Conservation (phyloP, 2,329 filamentous ascomycete genomes). For the Alternaria conjuncta region DNA sequence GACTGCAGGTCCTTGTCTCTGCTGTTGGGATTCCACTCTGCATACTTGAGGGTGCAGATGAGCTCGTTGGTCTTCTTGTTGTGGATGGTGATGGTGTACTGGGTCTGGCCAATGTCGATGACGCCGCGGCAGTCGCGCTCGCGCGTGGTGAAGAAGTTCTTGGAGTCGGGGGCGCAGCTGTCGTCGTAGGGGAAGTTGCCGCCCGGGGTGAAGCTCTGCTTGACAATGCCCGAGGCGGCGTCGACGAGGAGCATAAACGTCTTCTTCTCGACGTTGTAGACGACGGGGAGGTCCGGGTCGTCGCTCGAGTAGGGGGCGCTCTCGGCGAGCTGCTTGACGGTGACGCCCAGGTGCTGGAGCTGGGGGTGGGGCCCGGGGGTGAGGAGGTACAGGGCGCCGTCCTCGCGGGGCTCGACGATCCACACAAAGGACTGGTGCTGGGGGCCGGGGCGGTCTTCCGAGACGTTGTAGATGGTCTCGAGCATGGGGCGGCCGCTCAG, state of each 20-base stretch:
- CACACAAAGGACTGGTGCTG: constrained; percentile 86
- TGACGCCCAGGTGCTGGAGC: constrained; percentile 71
- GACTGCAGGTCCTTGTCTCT: constrained; percentile 85
- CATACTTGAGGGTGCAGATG: constrained; percentile 89
- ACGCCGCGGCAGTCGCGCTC: constrained; percentile 74
- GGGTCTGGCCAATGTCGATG: constrained; percentile 82
- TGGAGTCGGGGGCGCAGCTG: constrained; percentile 71
- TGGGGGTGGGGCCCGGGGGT: constrained; percentile 68
- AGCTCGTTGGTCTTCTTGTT: constrained; percentile 73
- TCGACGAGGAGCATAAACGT: constrained; percentile 89
- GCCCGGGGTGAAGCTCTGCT: constrained; percentile 82
- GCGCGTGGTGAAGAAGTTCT: constrained; percentile 59
- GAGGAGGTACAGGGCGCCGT: constrained; percentile 88
- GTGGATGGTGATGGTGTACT: constrained; percentile 88
- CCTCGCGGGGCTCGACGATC: constrained; percentile 90
- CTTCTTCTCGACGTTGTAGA: constrained; percentile 91
- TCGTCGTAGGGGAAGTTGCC: constrained; percentile 73
- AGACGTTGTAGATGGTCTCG: constrained; percentile 79
- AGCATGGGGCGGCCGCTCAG: constrained; percentile 88
- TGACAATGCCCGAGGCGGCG: constrained; percentile 79
- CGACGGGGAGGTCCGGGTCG: constrained; percentile 69
- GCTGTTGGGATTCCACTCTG: constrained; percentile 94
- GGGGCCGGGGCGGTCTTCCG: constrained; percentile 31
- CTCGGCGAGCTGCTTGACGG: constrained; percentile 88
- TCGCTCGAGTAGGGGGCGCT: constrained; percentile 77